phyloP scores from a whole-genome alignment of 176 grass and related monocot species.

The Hyparrhenia diplandra region DNA sequence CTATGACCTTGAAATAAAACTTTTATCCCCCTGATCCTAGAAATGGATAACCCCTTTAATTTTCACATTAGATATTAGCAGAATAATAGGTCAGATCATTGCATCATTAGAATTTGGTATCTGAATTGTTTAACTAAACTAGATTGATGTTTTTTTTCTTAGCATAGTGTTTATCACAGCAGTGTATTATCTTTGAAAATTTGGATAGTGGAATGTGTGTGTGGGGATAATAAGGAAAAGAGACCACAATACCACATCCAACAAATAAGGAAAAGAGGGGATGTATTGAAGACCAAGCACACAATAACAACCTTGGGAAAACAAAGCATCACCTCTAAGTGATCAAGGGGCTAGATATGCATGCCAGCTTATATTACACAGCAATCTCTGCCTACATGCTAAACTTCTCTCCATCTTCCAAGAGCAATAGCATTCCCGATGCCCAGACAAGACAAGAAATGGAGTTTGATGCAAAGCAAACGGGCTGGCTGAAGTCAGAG shows the following conservation, averaged over 20 bases:
- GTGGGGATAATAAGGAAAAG: background rate
- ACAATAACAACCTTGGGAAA: constrained; percentile 21
- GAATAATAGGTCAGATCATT: background rate
- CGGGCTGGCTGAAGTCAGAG: too few species aligned
- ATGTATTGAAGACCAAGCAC: too few species aligned
- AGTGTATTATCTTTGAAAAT: background rate
- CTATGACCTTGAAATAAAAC: background rate
- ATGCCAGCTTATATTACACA: background rate
- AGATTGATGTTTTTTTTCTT: background rate
- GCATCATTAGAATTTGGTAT: background rate
- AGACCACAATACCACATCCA: background rate
- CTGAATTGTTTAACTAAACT: background rate
- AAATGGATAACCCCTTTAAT: background rate
- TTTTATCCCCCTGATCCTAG: background rate
- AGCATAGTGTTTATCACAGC: background rate
- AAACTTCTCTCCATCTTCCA: background rate
- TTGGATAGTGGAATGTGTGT: constrained; percentile 33
- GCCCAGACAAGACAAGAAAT: background rate
- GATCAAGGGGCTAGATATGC: constrained; percentile 41
- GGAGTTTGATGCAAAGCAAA: too few species aligned
- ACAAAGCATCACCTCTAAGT: constrained; percentile 60
- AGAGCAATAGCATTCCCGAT: background rate
- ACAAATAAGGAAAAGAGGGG: background rate
- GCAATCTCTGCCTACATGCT: background rate
- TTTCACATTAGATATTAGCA: background rate